phyloP scores from a whole-genome alignment of 2,329 filamentous ascomycete genomes.

The Fusarium pseudonygamai region DNA sequence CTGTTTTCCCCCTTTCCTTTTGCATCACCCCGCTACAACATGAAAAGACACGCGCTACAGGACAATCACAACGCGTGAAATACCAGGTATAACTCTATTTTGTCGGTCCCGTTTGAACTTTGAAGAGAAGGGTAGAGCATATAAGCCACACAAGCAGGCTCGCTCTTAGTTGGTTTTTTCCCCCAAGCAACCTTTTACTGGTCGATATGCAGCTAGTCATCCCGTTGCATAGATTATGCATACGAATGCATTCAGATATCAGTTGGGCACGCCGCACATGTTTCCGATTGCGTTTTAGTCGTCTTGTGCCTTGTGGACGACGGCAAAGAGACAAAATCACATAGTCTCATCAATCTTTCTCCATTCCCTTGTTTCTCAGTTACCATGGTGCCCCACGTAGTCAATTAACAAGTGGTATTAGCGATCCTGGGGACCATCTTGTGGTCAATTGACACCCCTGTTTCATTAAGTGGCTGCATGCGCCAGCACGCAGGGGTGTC shows the following conservation, averaged over 20 bases:
- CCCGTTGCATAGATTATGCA: conserved; percentile 21
- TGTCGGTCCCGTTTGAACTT: neutral
- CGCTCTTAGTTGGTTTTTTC: neutral
- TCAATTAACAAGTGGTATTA: conserved; percentile 40
- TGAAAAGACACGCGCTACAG: conserved; percentile 33
- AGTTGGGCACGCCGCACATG: neutral
- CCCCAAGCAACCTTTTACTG: neutral
- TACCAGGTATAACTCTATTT: conserved; percentile 21
- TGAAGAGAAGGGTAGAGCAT: neutral
- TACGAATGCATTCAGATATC: conserved; percentile 12
- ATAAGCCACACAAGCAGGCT: neutral
- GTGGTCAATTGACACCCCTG: conserved; percentile 42
- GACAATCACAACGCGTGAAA: conserved; percentile 27
- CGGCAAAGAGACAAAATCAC: neutral
- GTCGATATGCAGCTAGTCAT: conserved; percentile 26
- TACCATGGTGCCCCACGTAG: conserved; percentile 26
- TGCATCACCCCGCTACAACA: conserved; percentile 36
- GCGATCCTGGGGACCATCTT: conserved; percentile 36
- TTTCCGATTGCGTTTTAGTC: conserved; percentile 6
- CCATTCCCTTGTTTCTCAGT: conserved; percentile 21
- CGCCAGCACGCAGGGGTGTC: conserved; percentile 42
- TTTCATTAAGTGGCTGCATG: conserved; percentile 46
- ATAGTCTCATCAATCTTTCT: conserved; percentile 16
- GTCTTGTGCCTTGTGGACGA: neutral
- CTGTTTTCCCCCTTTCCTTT: conserved; percentile 30